Evolutionary conservation across 352 stramenopile species (phyloP), one percentile per base, ranked within the genome.

Genomic region (Phytophthora cryptogea): DNA sequence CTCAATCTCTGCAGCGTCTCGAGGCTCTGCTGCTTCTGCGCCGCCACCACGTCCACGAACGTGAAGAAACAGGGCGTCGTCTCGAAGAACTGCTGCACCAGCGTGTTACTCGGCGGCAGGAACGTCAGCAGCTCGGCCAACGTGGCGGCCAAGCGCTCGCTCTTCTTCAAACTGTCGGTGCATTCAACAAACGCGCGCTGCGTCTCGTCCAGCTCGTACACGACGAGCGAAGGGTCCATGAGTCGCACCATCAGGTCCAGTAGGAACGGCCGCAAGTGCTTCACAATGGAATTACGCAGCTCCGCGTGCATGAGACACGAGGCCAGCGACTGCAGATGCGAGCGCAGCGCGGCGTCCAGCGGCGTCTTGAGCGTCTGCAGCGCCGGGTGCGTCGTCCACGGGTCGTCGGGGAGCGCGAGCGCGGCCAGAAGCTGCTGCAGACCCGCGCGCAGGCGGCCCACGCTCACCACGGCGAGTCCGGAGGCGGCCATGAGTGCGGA

Each of bases 1-100:
- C 67, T 68, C 46, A 94, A 52, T 7, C 87, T 80, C 5, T 47
- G 48, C 6, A 68, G 16, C 16, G 62, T 68, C 23, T 78, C 48
- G 3, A 68, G 53, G n/a, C 37, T 53, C 28, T 81, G 65, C 33
- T 74, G 48, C 39, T 76, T 74, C 54, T 83, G 76, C 45, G 64
- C 28, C 13, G 64, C 60, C 9, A 68, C 72, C 9, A 91, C 64
- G 57, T 75, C 79, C 7, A 77, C 71, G 40, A 80, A 90, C 55
- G 89, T 59, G 53, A 95, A 92, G 66, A 93, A 95, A 59, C 84
- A 92, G 10, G 73, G 78, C 27, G 79, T 67, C 13, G 83, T 64
- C 52, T 77, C 54, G 14, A 92, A 88, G 57, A 82, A 86, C 44
- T 90, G 83, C 27, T 82, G 66, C 36, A 86, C 78, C 16, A 89